A percentile compares a stretch with the other conserved stretches of the same genome.
These are phyloP conservation scores for Trichoderma koningiopsis DNA, from an alignment of 2,329 filamentous ascomycete species.

Conservation along the genomic window DNA sequence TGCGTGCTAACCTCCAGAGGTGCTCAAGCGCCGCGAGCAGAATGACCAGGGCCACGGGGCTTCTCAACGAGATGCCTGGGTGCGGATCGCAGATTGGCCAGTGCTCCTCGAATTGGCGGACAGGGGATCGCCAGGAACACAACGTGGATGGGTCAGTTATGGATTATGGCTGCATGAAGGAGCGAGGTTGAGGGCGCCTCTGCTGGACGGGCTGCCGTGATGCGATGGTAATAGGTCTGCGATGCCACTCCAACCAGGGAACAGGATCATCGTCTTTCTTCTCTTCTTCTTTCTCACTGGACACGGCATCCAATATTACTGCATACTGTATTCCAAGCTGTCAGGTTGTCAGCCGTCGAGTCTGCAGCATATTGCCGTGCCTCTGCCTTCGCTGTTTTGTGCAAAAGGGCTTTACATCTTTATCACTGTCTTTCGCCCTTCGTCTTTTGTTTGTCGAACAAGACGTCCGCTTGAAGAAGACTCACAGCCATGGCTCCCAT, in stretches of 20 bases:
- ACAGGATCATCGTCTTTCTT: background rate
- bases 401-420: background rate
- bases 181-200: background rate
- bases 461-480: background rate
- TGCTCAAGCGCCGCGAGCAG: background rate
- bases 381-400: background rate
- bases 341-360: background rate
- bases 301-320: background rate
- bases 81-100: slow-evolving; percentile 7
- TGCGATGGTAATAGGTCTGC: slow-evolving; percentile 19
- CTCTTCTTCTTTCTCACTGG: background rate
- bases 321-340: background rate
- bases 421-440: background rate
- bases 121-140: slow-evolving; percentile 25
- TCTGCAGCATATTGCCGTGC: background rate
- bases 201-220: background rate
- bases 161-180: background rate
- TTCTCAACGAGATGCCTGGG: slow-evolving; percentile 1
- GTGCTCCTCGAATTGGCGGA: slow-evolving; percentile 4
- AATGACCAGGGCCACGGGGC: background rate
- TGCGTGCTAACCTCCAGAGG: slow-evolving; percentile 2
- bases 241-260: background rate
- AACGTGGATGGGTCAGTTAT: slow-evolving; percentile 14
- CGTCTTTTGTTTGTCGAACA: background rate
- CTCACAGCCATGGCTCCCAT: slow-evolving; percentile 11